These are phyloP conservation scores for Boletus rubescentipes DNA, from an alignment of 768 basidiomycete genomes.

Conservation along the genomic window DNA sequence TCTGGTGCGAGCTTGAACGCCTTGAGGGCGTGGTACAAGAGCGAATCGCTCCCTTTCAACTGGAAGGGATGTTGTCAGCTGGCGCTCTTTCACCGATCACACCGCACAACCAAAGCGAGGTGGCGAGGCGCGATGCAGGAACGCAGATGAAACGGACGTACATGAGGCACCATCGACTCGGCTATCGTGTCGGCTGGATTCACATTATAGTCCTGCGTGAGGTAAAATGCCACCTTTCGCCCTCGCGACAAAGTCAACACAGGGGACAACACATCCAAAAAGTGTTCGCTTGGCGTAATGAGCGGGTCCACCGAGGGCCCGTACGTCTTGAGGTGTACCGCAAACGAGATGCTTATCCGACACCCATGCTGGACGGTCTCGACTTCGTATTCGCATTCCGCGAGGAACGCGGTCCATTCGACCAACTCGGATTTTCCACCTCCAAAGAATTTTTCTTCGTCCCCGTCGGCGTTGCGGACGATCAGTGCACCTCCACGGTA, in stretches of 20 bases:
- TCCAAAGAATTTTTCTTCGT: conserved; percentile 61
- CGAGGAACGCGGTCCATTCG: conserved; percentile 76
- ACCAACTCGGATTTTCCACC: conserved; percentile 63
- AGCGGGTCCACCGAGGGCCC: conserved; percentile 64
- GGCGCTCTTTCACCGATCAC: conserved; percentile 8
- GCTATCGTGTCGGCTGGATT: conserved; percentile 70
- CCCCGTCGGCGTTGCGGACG: conserved; percentile 53
- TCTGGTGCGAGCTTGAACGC: conserved; percentile 72
- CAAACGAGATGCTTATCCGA: conserved; percentile 68
- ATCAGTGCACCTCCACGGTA: conserved; percentile 68
- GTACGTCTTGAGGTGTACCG: conserved; percentile 66
- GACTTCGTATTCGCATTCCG: conserved; percentile 74
- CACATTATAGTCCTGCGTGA: conserved; percentile 65
- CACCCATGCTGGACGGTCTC: conserved; percentile 71
- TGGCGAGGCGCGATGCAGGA: conserved; percentile 7
- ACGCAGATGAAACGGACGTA: conserved; percentile 37
- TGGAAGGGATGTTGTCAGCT: conserved; percentile 31
- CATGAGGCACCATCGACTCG: conserved; percentile 67
- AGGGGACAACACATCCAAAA: conserved; percentile 70
- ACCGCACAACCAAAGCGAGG: conserved; percentile 5
- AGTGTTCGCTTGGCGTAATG: conserved; percentile 69
- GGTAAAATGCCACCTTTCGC: conserved; percentile 68
- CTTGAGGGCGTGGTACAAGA: conserved; percentile 75
- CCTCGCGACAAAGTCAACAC: conserved; percentile 73
- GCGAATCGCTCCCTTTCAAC: conserved; percentile 76